Evolutionary conservation across 2,329 filamentous ascomycete species (phyloP), one percentile per base, ranked within the genome.

Genomic region (Xylariaceae sp.): DNA sequence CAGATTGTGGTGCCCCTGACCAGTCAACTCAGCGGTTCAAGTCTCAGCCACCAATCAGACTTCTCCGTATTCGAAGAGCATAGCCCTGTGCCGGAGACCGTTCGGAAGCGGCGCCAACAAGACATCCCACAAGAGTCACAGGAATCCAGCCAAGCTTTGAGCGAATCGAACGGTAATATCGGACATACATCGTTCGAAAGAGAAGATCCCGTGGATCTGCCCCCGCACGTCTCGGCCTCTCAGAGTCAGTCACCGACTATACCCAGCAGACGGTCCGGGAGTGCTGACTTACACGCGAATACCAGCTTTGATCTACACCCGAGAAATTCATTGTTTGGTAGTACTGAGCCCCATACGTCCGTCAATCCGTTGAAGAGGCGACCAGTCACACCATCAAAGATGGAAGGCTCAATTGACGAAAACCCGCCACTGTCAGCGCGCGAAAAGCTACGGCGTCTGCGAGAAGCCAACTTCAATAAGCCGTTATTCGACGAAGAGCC

Each of bases 131-230:
- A 29, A 34, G 26, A 45, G 15, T 48, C 51, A 9, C 53, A 54
- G 31, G 30, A 44, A 17, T 54, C 50, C 11, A 53, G 49, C 43
- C 56, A 57, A 41, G 54, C 53, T 31, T 39, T 57, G 31, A 52
- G 47, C 28, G 55, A 56, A 39, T 42, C 59, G 26, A 44, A 55
- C 47, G 49, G 45, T 38, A 59, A 57, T 46, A 56, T 37, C 38
- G 53, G 50, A 39, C 54, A 41, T 47, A 41, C 45, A 22, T 47
- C 55, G n/a, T 49, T 7, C 30, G 12, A 7, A 6, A 4, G 13
- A 7, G 16, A 41, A 38, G 39, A 29, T 26, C 33, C 37, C 18
- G 45, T 37, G 41, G 18, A n/a, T 29, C 43, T 13, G 36, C 42
- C 42, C 3, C 43, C 42, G 22, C 22, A 33, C 26, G 31, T 38